These are phyloP conservation scores for Phlebopus sp. DNA, from an alignment of 1,284 basidiomycete genomes.

Conservation along the genomic window DNA sequence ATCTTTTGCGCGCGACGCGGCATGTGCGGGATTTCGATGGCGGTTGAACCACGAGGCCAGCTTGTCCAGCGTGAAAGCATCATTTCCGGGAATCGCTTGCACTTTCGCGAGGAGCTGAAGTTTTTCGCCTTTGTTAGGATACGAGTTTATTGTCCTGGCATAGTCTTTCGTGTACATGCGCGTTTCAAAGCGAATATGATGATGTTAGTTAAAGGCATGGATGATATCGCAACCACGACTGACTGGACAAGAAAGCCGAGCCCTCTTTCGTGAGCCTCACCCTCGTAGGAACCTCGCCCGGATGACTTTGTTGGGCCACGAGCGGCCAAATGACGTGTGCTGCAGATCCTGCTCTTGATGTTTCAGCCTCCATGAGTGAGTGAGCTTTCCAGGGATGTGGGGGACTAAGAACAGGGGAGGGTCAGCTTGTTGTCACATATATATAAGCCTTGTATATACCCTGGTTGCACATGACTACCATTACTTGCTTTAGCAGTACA, in stretches of 20 bases:
- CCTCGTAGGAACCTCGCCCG: not conserved
- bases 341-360: not conserved
- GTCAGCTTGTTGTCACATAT: too few species aligned
- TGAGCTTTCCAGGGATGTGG: not conserved
- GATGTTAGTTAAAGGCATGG: too few species aligned
- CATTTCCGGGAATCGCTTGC: slow-evolving; percentile 24
- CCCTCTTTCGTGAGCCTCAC: slow-evolving; percentile 17
- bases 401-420: too few species aligned
- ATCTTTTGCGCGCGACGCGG: not conserved
- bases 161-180: slow-evolving; percentile 16
- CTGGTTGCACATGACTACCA: too few species aligned
- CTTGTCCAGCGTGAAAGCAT: slow-evolving; percentile 15
- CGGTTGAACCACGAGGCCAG: slow-evolving; percentile 25
- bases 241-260: slow-evolving; percentile 9
- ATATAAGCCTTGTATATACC: too few species aligned
- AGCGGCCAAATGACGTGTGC: too few species aligned
- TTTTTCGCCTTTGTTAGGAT: slow-evolving; percentile 8
- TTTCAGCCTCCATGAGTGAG: not conserved
- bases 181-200: not conserved
- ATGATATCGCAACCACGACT: slow-evolving; percentile 1
- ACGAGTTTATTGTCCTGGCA: slow-evolving; percentile 9
- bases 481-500: too few species aligned
- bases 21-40: slow-evolving; percentile 15
- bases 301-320: too few species aligned
- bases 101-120: slow-evolving; percentile 14